Percentiles rank a stretch among this genome's conserved stretches.
Conservation (phyloP, 768 basidiomycete genomes). For the Mycena galericulata region DNA sequence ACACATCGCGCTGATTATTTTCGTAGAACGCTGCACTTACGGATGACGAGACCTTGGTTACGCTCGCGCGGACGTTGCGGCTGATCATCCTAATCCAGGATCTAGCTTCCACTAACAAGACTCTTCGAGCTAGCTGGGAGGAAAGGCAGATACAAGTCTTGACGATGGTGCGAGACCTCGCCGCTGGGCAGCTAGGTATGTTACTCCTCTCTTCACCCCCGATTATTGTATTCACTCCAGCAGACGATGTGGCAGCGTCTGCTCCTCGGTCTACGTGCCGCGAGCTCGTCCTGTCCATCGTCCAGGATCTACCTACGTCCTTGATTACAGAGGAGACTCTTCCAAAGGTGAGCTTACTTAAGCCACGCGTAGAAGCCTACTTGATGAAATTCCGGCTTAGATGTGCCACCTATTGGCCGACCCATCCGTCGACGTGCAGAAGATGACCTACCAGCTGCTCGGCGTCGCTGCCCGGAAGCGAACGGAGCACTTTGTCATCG, state of each 20-base stretch:
- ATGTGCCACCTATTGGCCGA: conserved; percentile 86
- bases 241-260: conserved; percentile 51
- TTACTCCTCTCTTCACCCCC: conserved; percentile 17
- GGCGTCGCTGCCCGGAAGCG: conserved; percentile 75
- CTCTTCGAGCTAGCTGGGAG: conserved; percentile 77
- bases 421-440: conserved; percentile 72
- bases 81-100: conserved; percentile 79
- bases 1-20: neutral
- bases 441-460: conserved; percentile 81
- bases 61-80: conserved; percentile 76
- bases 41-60: conserved; percentile 68
- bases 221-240: conserved; percentile 17
- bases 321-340: conserved; percentile 75
- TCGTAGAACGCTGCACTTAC: conserved; percentile 68
- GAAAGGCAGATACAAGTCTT: conserved; percentile 65
- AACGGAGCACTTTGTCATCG: conserved; percentile 88
- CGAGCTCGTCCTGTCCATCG: conserved; percentile 74
- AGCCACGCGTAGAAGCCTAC: neutral
- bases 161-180: conserved; percentile 70
- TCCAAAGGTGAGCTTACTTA: conserved; percentile 59
- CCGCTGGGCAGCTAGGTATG: conserved; percentile 66
- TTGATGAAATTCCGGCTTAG: conserved; percentile 49
- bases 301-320: conserved; percentile 72
- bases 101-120: conserved; percentile 77
- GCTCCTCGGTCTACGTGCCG: conserved; percentile 75